These are phyloP conservation scores for Citrus cavaleriei DNA, from an alignment of 345 rosid species.

Conservation along the genomic window DNA sequence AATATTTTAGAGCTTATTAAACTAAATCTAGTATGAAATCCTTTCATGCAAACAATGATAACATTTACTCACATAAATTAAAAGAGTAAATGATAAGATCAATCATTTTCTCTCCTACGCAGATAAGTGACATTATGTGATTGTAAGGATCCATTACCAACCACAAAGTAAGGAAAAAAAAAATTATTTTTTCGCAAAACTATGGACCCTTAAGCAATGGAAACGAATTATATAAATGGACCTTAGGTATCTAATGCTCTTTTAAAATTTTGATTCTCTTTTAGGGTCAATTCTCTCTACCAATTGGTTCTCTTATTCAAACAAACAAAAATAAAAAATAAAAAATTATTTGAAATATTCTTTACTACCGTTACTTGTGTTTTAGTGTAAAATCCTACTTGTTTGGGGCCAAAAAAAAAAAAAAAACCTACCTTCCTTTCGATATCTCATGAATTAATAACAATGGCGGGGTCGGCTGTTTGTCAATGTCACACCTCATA, in stretches of 20 bases:
- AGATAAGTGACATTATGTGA: neutral
- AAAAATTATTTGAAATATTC: neutral
- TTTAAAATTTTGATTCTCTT: neutral
- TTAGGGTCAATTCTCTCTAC: neutral
- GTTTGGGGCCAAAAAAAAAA: too few relatives aligned
- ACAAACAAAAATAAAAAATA: too few relatives aligned
- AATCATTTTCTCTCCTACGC: neutral
- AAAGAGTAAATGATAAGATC: neutral
- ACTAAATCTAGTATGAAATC: too few relatives aligned
- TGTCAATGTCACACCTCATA: too few relatives aligned
- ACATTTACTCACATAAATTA: too few relatives aligned
- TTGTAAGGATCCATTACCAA: neutral
- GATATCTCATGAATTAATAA: too few relatives aligned
- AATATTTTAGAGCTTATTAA: neutral
- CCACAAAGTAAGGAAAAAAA: neutral
- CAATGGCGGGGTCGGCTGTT: too few relatives aligned
- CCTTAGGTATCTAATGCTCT: conserved; percentile 1
- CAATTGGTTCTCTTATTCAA: neutral
- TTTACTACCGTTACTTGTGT: neutral
- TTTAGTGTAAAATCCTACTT: neutral
- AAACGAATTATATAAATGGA: neutral
- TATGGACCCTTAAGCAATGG: neutral
- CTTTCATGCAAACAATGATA: neutral
- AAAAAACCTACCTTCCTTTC: too few relatives aligned
- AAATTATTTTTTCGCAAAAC: neutral